phyloP scores from a whole-genome alignment of 1,139 yeast genomes.

The Protomyces macrosporus region DNA sequence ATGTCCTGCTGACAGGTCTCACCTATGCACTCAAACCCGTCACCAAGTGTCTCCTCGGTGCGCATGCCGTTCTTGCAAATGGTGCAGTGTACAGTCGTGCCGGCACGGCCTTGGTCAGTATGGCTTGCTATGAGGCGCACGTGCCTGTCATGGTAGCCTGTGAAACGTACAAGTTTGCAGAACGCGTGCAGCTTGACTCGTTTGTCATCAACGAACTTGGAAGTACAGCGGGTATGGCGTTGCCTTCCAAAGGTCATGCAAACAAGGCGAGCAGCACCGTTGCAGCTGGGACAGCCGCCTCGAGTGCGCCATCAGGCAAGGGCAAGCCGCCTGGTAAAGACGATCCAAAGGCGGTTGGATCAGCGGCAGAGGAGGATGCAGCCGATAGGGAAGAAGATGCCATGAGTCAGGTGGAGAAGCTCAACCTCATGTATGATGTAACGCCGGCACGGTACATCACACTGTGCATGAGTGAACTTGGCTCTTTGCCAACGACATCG shows the following conservation, averaged over 20 bases:
- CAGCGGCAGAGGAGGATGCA: slow-evolving; percentile 32
- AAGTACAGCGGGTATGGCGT: slow-evolving; percentile 59
- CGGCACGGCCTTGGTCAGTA: slow-evolving; percentile 90
- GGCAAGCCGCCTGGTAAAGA: neutral
- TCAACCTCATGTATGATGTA: slow-evolving; percentile 84
- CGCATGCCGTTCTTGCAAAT: slow-evolving; percentile 94
- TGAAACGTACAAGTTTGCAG: slow-evolving; percentile 90
- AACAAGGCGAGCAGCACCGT: slow-evolving; percentile 30
- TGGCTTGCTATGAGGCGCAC: slow-evolving; percentile 80
- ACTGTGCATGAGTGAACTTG: slow-evolving; percentile 92
- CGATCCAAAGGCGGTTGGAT: neutral
- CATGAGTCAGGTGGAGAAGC: slow-evolving; percentile 59
- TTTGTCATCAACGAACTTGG: slow-evolving; percentile 90
- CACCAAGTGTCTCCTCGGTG: slow-evolving; percentile 88
- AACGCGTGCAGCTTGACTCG: slow-evolving; percentile 90
- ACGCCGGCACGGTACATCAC: slow-evolving; percentile 93
- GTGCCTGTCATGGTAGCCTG: slow-evolving; percentile 94
- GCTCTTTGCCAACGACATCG: slow-evolving; percentile 93
- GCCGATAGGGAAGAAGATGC: slow-evolving; percentile 61
- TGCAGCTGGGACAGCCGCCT: neutral
- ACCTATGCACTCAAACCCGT: slow-evolving; percentile 74
- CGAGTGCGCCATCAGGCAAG: neutral
- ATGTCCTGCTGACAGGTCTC: slow-evolving; percentile 72
- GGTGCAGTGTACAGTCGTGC: slow-evolving; percentile 90
- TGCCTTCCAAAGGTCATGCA: slow-evolving; percentile 36